A percentile compares a stretch with the other conserved stretches of the same genome.
Conservation (phyloP, 1,139 yeast species). For the Sugiyamaella castrensis region DNA sequence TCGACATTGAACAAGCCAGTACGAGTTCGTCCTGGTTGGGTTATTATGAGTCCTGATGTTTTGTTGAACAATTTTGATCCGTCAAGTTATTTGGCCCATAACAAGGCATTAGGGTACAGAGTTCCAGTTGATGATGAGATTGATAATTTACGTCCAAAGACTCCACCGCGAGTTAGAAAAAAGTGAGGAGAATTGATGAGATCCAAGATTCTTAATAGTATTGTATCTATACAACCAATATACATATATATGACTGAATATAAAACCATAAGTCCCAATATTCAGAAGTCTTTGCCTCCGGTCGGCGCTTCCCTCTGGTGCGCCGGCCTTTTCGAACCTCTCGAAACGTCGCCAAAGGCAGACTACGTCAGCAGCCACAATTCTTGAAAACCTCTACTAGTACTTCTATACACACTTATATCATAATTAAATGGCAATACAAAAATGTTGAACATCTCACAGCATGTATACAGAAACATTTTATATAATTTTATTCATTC, state of each 20-base stretch:
- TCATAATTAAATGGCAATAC: background rate
- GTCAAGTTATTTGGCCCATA: conserved; percentile 43
- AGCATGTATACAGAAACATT: background rate
- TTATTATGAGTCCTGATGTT: conserved; percentile 80
- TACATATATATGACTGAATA: background rate
- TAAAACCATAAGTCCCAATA: background rate
- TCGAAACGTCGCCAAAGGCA: background rate
- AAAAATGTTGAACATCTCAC: background rate
- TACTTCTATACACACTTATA: background rate
- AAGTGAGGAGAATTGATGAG: too few relatives aligned
- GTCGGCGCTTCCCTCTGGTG: too few relatives aligned
- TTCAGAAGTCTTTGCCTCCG: too few relatives aligned
- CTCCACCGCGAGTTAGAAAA: conserved; percentile 46
- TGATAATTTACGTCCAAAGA: conserved; percentile 77
- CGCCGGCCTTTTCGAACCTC: too few relatives aligned
- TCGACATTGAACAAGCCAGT: conserved; percentile 48
- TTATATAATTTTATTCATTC: conserved; percentile 26
- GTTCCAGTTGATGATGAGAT: conserved; percentile 70
- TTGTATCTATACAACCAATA: too few relatives aligned
- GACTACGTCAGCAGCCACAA: too few relatives aligned
- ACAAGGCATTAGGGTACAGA: conserved; percentile 45
- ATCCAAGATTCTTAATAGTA: too few relatives aligned
- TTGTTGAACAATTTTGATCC: conserved; percentile 67
- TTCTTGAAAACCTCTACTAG: background rate
- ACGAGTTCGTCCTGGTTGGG: conserved; percentile 84